These are phyloP conservation scores for Neospora caninum DNA, from an alignment of 169 alveolate species.

Conservation along the genomic window DNA sequence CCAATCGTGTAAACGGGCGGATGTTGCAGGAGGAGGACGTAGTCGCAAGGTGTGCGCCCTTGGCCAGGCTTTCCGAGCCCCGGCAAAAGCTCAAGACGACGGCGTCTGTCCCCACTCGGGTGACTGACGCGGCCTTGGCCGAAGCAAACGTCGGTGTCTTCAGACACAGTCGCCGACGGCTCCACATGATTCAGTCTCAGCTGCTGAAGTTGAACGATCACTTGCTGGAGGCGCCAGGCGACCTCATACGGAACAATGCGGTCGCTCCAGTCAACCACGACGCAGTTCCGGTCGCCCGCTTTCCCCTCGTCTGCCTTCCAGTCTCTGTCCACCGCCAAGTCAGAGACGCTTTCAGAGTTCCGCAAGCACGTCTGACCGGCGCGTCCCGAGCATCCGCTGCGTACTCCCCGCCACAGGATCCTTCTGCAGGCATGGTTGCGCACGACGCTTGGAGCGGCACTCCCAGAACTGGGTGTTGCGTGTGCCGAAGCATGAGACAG, in stretches of 20 bases:
- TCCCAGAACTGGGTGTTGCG: too few relatives aligned
- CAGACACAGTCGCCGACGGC: neutral
- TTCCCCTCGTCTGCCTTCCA: neutral
- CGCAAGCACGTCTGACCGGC: too few relatives aligned
- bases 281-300: neutral
- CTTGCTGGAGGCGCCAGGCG: constrained; percentile 43
- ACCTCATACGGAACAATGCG: constrained; percentile 39
- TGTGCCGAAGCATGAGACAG: too few relatives aligned
- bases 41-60: constrained; percentile 62
- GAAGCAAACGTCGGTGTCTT: neutral
- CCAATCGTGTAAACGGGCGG: constrained; percentile 77
- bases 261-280: constrained; percentile 35
- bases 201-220: constrained; percentile 16
- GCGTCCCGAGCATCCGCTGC: too few relatives aligned
- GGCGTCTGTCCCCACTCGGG: neutral
- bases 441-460: too few relatives aligned
- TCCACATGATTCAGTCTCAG: neutral
- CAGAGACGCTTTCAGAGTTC: too few relatives aligned
- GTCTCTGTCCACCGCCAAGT: neutral
- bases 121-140: neutral
- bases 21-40: constrained; percentile 74
- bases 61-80: neutral
- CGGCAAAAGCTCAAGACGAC: neutral
- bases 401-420: too few relatives aligned
- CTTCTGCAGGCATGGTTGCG: too few relatives aligned